Evolutionary conservation across 139 green algal species (phyloP).

Genomic region (Tetradesmus obliquus): DNA sequence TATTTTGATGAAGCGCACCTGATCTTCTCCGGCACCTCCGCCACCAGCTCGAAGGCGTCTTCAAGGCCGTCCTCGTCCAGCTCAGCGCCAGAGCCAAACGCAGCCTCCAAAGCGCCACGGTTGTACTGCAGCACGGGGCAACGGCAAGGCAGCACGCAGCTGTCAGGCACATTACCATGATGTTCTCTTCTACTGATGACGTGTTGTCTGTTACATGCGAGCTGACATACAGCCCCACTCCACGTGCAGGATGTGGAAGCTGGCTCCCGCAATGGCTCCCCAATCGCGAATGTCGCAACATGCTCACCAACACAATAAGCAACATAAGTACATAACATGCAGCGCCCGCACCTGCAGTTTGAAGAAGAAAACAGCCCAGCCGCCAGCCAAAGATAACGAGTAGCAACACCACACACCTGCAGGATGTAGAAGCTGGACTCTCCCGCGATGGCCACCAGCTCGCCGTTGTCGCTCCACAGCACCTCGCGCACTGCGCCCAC

Average conservation of each 20-base stretch:
- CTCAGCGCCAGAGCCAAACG: slow-evolving; percentile 66
- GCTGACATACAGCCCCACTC: too few relatives aligned
- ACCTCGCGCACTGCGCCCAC: slow-evolving; percentile 80
- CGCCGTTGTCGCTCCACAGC: slow-evolving; percentile 91
- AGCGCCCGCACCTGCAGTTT: too few relatives aligned
- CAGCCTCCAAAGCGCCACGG: slow-evolving; percentile 69
- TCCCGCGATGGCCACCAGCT: slow-evolving; percentile 85
- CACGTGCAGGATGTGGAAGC: neutral
- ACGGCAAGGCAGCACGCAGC: too few relatives aligned
- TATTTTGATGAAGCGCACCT: too few relatives aligned
- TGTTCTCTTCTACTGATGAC: neutral
- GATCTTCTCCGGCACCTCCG: slow-evolving; percentile 81
- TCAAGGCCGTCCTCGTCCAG: slow-evolving; percentile 95
- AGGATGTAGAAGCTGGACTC: slow-evolving; percentile 93
- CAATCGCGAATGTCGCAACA: too few relatives aligned
- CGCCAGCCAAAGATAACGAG: too few relatives aligned
- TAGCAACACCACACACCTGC: slow-evolving; percentile 35
- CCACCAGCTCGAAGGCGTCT: slow-evolving; percentile 96
- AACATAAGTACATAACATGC: too few relatives aligned
- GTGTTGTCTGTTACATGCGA: too few relatives aligned
- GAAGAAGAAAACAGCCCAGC: too few relatives aligned
- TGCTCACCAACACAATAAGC: too few relatives aligned
- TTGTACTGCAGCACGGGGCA: slow-evolving; percentile 10
- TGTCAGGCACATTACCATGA: too few relatives aligned
- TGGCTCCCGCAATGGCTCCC: too few relatives aligned